Evolutionary conservation across 2,329 filamentous ascomycete genomes (phyloP).

Genomic region (Mycosphaerella arachidis): DNA sequence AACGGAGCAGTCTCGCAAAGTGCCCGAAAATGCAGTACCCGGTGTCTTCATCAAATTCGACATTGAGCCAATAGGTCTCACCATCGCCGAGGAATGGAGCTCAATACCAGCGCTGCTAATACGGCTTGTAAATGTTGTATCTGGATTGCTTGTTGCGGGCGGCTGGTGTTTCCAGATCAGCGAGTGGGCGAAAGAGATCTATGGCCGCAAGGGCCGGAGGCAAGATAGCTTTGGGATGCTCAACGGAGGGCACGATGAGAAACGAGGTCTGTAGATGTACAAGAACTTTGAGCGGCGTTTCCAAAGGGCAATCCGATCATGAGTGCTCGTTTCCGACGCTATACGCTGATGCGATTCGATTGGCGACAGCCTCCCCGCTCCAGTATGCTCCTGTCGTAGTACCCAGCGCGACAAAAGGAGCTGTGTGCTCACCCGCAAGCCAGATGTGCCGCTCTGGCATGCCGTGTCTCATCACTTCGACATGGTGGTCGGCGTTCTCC

Average conservation of each 20-base stretch:
- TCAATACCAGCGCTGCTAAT: conserved; percentile 70
- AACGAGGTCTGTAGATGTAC: conserved; percentile 13
- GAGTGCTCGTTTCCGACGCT: conserved; percentile 17
- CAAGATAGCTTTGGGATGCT: conserved; percentile 22
- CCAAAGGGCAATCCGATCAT: not conserved
- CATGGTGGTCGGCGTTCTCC: conserved; percentile 64
- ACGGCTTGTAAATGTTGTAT: conserved; percentile 83
- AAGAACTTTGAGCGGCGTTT: not conserved
- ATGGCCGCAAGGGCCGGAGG: conserved; percentile 16
- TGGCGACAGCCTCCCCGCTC: conserved; percentile 76
- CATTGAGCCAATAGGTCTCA: conserved; percentile 89
- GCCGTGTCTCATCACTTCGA: conserved; percentile 55
- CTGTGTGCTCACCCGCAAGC: conserved; percentile 87
- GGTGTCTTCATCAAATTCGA: conserved; percentile 99
- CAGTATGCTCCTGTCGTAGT: conserved; percentile 89
- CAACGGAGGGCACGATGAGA: conserved; percentile 19
- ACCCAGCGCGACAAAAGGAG: conserved; percentile 81
- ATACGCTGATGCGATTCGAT: conserved; percentile 57
- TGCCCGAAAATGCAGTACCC: conserved; percentile 67
- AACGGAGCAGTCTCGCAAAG: conserved; percentile 73
- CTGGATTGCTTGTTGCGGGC: conserved; percentile 84
- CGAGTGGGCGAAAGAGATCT: conserved; percentile 61
- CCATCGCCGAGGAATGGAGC: conserved; percentile 75
- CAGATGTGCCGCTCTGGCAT: conserved; percentile 65
- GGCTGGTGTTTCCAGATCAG: conserved; percentile 87